Evolutionary conservation across 2,329 filamentous ascomycete species (phyloP), one percentile per base, ranked within the genome.

Genomic region (Fusarium sp.): DNA sequence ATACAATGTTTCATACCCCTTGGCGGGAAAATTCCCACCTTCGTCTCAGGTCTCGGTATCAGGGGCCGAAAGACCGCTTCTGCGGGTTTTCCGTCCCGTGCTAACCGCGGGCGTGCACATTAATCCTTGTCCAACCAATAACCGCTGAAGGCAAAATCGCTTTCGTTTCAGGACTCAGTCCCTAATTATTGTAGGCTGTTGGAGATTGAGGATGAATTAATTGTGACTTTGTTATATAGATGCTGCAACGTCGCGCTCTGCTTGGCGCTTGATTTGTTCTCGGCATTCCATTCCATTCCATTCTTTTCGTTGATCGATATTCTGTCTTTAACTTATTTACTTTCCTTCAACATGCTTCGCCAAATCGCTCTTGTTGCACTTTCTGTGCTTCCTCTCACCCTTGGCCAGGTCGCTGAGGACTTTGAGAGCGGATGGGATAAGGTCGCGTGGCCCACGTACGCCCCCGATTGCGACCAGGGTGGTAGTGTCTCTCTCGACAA

Each of bases 371-470:
- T 72, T 70, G 75, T 86, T 55, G 82, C 82, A 54, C 77, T 87
- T 7, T 80, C 82, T 11, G 76, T 85, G 42, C 74, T 85, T 40
- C 83, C 85, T 3, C 77, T 82, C 50, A 78, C 85, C 26, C 69
- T 86, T 21, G 87, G 80, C 58, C 87, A 89, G 72, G 79, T 88
- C 68, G 81, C 83, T 2, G 84, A 87, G 43, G 84, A 82, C 72
- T 90, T 89, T 60, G 88, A 90, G 74, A 81, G 74, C 56, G 88
- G 88, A 42, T 88, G 84, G 85, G 84, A 89, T 72, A 74, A 86
- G 67, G 78, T 84, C 0, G 81, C 84, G 59, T 89, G 88, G 88
- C 84, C 87, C 1, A 87, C 79, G 9, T 89, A 89, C 67, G 87
- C 88, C 5, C 77, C 82, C 5, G 86, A 89, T 77, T 90, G 88